These are phyloP conservation scores for Russula earlei DNA, from an alignment of 768 basidiomycete genomes.

Conservation along the genomic window DNA sequence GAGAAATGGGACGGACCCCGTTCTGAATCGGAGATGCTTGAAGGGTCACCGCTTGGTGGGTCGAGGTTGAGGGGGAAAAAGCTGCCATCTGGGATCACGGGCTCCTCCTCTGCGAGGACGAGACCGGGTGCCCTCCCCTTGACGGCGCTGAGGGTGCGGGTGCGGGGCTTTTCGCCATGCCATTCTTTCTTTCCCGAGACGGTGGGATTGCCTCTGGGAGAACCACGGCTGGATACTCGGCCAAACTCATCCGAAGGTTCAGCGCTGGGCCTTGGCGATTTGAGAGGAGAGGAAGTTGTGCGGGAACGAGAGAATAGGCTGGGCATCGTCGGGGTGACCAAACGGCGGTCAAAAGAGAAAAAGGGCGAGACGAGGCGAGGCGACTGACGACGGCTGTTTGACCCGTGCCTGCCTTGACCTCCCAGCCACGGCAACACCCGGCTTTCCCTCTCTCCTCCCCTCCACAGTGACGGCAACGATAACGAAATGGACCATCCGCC, in stretches of 20 bases:
- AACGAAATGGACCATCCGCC: too few relatives aligned
- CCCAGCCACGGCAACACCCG: background rate
- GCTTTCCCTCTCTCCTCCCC: background rate
- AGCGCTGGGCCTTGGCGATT: constrained; percentile 22
- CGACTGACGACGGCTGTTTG: background rate
- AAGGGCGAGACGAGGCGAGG: background rate
- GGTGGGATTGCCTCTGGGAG: constrained; percentile 27
- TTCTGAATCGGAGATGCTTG: constrained; percentile 17
- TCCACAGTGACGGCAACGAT: too few relatives aligned
- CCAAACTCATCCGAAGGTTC: constrained; percentile 55
- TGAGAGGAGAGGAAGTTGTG: constrained; percentile 43
- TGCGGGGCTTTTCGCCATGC: constrained; percentile 36
- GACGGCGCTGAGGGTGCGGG: constrained; percentile 35
- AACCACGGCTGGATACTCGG: constrained; percentile 40
- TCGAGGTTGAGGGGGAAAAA: constrained; percentile 30
- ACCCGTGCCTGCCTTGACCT: background rate
- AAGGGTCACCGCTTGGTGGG: constrained; percentile 20
- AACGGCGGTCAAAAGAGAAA: background rate
- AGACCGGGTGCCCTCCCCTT: constrained; percentile 29
- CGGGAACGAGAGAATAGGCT: constrained; percentile 65
- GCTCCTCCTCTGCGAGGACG: constrained; percentile 28
- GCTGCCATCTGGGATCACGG: constrained; percentile 27
- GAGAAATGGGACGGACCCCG: background rate
- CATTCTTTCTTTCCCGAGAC: constrained; percentile 26
- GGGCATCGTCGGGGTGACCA: constrained; percentile 42